These are phyloP conservation scores for Whalleya microplaca DNA, from an alignment of 2,329 filamentous ascomycete species.

Conservation along the genomic window DNA sequence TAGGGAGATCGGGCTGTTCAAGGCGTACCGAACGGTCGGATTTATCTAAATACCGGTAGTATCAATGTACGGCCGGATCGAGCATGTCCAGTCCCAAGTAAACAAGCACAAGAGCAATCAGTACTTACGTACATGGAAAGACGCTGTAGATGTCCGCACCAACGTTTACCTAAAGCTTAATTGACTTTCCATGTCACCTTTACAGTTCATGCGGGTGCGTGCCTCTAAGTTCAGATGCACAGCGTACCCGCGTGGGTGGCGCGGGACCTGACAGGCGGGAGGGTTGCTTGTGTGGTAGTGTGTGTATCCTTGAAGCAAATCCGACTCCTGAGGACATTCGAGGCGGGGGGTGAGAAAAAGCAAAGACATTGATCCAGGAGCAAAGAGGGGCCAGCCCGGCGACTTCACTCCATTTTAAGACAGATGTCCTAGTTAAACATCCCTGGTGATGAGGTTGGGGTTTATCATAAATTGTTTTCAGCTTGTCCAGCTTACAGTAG, in stretches of 20 bases:
- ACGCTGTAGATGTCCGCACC: slow-evolving; percentile 18
- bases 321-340: not conserved
- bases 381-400: not conserved
- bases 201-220: slow-evolving; percentile 7
- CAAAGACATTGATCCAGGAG: not conserved
- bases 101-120: not conserved
- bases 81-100: slow-evolving; percentile 9
- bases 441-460: not conserved
- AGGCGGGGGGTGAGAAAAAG: not conserved
- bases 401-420: not conserved
- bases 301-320: too few relatives aligned
- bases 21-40: slow-evolving; percentile 10
- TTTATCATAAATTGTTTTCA: not conserved
- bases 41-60: not conserved
- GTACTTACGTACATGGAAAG: too few relatives aligned
- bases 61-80: slow-evolving; percentile 1
- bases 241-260: slow-evolving; percentile 16
- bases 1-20: slow-evolving; percentile 1
- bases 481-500: not conserved
- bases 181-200: slow-evolving; percentile 7
- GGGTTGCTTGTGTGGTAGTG: not conserved
- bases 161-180: slow-evolving; percentile 21
- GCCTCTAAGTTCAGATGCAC: slow-evolving; percentile 6
- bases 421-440: not conserved
- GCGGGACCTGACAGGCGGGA: slow-evolving; percentile 10